These are phyloP conservation scores for Boletellus deceptivus DNA, from an alignment of 1,284 basidiomycete species.

Conservation along the genomic window DNA sequence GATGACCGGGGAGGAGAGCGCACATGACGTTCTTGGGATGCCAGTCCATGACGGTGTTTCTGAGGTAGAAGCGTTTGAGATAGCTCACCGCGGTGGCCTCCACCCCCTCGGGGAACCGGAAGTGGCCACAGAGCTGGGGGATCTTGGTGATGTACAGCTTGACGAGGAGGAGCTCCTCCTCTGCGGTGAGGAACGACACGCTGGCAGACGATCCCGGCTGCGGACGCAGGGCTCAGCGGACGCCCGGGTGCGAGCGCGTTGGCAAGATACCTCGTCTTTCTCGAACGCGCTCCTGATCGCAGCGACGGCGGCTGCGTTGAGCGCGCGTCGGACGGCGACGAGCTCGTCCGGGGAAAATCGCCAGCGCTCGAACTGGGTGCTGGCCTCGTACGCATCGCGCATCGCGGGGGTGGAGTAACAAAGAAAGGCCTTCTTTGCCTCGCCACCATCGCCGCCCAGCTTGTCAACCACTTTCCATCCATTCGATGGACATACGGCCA, in stretches of 20 bases:
- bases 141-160: conserved; percentile 89
- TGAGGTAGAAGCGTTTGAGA: conserved; percentile 95
- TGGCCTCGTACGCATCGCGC: conserved; percentile 67
- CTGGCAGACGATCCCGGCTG: conserved; percentile 26
- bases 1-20: conserved; percentile 28
- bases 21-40: conserved; percentile 99
- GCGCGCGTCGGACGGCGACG: conserved; percentile 50
- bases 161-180: conserved; percentile 88
- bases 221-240: conserved; percentile 7
- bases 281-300: conserved; percentile 77
- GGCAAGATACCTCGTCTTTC: conserved; percentile 66
- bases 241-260: conserved; percentile 4
- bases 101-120: conserved; percentile 88
- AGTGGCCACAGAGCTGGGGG: conserved; percentile 80
- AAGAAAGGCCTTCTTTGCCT: conserved; percentile 59
- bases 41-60: conserved; percentile 99
- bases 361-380: conserved; percentile 88
- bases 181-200: conserved; percentile 44
- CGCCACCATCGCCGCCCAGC: conserved; percentile 44
- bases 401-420: conserved; percentile 49
- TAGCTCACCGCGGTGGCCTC: conserved; percentile 91
- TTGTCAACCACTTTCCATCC: background rate
- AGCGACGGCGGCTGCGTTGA: conserved; percentile 75
- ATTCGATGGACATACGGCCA: background rate
- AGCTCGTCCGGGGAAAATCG: conserved; percentile 75